Conservation (phyloP, 495 filamentous ascomycete species). For the Penicillium pancosmium region DNA sequence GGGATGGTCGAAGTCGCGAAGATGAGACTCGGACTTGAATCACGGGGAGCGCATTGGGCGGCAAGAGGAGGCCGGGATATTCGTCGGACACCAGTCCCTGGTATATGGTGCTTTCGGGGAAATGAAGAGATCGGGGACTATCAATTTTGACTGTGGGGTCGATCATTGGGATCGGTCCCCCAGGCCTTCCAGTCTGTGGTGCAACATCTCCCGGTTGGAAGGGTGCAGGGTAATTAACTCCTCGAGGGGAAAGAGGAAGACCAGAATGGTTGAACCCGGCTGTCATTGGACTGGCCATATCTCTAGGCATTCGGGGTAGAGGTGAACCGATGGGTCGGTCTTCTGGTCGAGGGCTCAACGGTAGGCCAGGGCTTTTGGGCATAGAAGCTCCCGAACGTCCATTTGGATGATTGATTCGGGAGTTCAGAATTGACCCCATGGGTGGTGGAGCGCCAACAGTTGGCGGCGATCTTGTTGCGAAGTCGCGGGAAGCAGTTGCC, state of each 20-base stretch:
- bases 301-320: constrained; percentile 63
- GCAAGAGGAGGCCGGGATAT: constrained; percentile 78
- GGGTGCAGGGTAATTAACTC: constrained; percentile 65
- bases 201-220: constrained; percentile 48
- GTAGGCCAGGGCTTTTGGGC: constrained; percentile 83
- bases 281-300: constrained; percentile 51
- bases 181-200: constrained; percentile 12
- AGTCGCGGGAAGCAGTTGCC: constrained; percentile 26
- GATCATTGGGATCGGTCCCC: constrained; percentile 39
- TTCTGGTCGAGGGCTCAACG: constrained; percentile 85
- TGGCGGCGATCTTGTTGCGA: constrained; percentile 31
- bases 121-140: constrained; percentile 32
- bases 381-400: constrained; percentile 50
- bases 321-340: constrained; percentile 73
- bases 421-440: constrained; percentile 40
- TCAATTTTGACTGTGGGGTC: constrained; percentile 44
- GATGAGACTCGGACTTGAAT: constrained; percentile 86
- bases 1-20: constrained; percentile 88
- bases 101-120: constrained; percentile 47
- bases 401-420: constrained; percentile 27
- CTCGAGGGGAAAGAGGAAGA: constrained; percentile 72
- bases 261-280: constrained; percentile 59
- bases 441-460: constrained; percentile 34
- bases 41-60: constrained; percentile 88
- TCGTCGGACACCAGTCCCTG: constrained; percentile 77